Conservation (phyloP, 257 asterid genomes). For the Salvia rosmarinus region DNA sequence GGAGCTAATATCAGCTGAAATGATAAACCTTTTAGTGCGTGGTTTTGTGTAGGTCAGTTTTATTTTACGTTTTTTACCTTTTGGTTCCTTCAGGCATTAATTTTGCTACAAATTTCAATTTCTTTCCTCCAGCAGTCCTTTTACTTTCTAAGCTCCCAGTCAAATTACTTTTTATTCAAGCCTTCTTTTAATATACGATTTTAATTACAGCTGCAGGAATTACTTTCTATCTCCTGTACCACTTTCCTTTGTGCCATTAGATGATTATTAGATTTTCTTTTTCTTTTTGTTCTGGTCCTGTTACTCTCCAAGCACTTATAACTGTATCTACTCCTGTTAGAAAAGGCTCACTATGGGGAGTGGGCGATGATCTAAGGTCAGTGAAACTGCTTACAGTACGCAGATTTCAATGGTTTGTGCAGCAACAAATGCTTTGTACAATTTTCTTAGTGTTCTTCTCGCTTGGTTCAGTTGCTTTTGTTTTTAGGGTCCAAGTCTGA, state of each 20-base stretch:
- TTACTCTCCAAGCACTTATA: conserved; percentile 39
- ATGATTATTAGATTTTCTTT: conserved; percentile 21
- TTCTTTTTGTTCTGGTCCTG: conserved; percentile 28
- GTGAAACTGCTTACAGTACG: conserved; percentile 46
- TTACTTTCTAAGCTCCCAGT: conserved; percentile 48
- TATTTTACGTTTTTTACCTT: conserved; percentile 59
- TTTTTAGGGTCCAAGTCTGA: conserved; percentile 8
- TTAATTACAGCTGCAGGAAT: conserved; percentile 41
- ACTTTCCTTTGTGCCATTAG: conserved; percentile 42
- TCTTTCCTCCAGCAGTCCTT: conserved; percentile 44
- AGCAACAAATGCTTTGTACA: conserved; percentile 29
- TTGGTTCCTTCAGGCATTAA: conserved; percentile 53
- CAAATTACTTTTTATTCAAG: conserved; percentile 40
- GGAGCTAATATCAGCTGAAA: conserved; percentile 86
- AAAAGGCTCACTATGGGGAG: conserved; percentile 43
- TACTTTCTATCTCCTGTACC: conserved; percentile 36
- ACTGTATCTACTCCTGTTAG: conserved; percentile 37
- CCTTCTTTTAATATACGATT: conserved; percentile 34
- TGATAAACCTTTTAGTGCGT: conserved; percentile 83
- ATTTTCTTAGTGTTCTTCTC: conserved; percentile 16
- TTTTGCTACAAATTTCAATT: conserved; percentile 44
- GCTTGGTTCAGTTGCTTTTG: conserved; percentile 29
- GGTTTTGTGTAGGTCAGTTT: conserved; percentile 93
- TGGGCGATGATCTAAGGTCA: conserved; percentile 42
- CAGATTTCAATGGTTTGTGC: conserved; percentile 40